phyloP scores from a whole-genome alignment of 2,329 filamentous ascomycete species.

The Fusarium tupiense region DNA sequence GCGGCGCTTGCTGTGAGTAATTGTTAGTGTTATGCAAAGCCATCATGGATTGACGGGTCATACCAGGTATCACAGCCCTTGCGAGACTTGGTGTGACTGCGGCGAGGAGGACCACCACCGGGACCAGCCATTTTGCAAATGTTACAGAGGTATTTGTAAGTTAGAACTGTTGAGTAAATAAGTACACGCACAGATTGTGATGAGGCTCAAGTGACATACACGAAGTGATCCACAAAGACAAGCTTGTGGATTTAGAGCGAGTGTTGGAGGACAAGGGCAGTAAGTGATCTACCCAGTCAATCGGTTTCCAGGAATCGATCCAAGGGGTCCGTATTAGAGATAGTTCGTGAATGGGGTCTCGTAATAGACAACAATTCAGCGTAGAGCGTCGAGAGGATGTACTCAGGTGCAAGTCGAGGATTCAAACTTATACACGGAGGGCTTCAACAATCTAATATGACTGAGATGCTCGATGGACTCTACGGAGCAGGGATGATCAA shows the following conservation, averaged over 20 bases:
- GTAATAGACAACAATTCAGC: slow-evolving; percentile 21
- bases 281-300: slow-evolving; percentile 29
- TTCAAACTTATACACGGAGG: slow-evolving; percentile 27
- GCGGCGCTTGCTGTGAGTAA: slow-evolving; percentile 74
- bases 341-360: slow-evolving; percentile 16
- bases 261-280: slow-evolving; percentile 43
- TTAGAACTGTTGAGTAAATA: slow-evolving; percentile 39
- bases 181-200: slow-evolving; percentile 15
- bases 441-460: slow-evolving; percentile 28
- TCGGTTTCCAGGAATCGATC: slow-evolving; percentile 21
- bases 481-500: slow-evolving; percentile 31
- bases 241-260: slow-evolving; percentile 52
- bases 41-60: slow-evolving; percentile 33
- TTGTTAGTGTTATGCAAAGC: slow-evolving; percentile 11
- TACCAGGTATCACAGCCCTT: slow-evolving; percentile 97
- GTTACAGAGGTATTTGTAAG: slow-evolving; percentile 47
- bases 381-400: slow-evolving; percentile 14
- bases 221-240: slow-evolving; percentile 44
- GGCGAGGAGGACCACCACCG: slow-evolving; percentile 88
- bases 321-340: slow-evolving; percentile 24
- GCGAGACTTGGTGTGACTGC: slow-evolving; percentile 96
- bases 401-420: slow-evolving; percentile 18
- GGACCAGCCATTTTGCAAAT: slow-evolving; percentile 81
- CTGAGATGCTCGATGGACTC: slow-evolving; percentile 32
- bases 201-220: slow-evolving; percentile 40